Base-by-base conservation (phyloP, 1,139 yeast species). In the Pneumocystis murina region DNA sequence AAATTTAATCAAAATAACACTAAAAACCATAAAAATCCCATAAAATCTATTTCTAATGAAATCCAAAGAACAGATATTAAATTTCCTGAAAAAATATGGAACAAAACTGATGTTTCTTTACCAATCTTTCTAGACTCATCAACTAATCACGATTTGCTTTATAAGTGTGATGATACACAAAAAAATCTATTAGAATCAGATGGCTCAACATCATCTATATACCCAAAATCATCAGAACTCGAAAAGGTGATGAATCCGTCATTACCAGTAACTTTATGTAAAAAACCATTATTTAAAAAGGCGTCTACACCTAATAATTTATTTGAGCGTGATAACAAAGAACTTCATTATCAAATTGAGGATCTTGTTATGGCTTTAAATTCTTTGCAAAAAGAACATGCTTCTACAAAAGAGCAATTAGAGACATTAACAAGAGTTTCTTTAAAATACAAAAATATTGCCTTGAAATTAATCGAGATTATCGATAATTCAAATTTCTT, bases 341-440 rank as follows among this genome's bases (percentile, higher is more conserved):
- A 68, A 36, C 62, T 67, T 38, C 68, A 68, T 43, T 60, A 58
- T 16, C 70, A 68, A 59, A 68, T 68, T 30, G 70, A 68, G 57
- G 69, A 68, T 17, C 65, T 68, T 20, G 68, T 68, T n/a, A 41
- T 66, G n/a, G 70, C 70, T 7, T 59, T 68, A 35, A 65, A 68
- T 35, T 62, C 60, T 33, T 61, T 68, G 4, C 70, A 68, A 39
- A 63, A 62, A 38, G 64, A 66, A 64, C 62, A 64, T 62, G 61
- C 68, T 62, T 61, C 63, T 60, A 12, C 41, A 36, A 64, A 59
- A 20, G 65, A 64, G 24, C 64, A 64, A 20, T 28, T 64, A 28
- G 65, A 64, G 14, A 60, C 61, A n/a, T 39, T 64, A 28, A 43
- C 64, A n/a, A 58, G 33, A 24, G 28, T 24, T 48, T 48, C 55